Conservation (phyloP, 306 rosid species). For the Crotalaria pallida region DNA sequence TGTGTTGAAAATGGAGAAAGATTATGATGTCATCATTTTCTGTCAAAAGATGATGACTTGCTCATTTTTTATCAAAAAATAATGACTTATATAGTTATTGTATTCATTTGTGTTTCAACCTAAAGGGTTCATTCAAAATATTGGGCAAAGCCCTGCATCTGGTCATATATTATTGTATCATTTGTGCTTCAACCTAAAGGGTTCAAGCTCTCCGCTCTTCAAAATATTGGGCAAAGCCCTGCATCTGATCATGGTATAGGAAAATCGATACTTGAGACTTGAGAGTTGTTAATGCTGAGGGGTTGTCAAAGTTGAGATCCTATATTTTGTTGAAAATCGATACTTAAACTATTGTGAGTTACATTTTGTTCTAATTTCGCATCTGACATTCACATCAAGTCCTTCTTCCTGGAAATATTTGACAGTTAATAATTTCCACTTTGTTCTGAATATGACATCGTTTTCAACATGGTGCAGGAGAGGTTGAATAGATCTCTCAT, state of each 20-base stretch:
- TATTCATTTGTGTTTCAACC: neutral
- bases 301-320: too few relatives aligned
- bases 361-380: neutral
- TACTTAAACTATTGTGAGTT: too few relatives aligned
- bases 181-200: too few relatives aligned
- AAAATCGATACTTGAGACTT: neutral
- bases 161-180: too few relatives aligned
- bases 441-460: constrained; percentile 17
- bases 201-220: too few relatives aligned
- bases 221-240: too few relatives aligned
- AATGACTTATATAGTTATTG: neutral
- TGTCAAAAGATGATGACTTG: too few relatives aligned
- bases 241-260: neutral
- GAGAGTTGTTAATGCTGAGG: neutral
- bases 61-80: too few relatives aligned
- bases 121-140: neutral
- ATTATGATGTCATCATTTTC: too few relatives aligned
- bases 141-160: neutral
- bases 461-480: constrained; percentile 52
- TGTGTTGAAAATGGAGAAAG: neutral
- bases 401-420: neutral
- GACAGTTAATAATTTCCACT: neutral
- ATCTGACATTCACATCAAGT: neutral
- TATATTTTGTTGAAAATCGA: too few relatives aligned
- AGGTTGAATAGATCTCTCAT: constrained; percentile 76